A percentile compares a stretch with the other conserved stretches of the same genome.
phyloP scores from a whole-genome alignment of 1,139 yeast genomes.

The Saccharomyces hybrid region DNA sequence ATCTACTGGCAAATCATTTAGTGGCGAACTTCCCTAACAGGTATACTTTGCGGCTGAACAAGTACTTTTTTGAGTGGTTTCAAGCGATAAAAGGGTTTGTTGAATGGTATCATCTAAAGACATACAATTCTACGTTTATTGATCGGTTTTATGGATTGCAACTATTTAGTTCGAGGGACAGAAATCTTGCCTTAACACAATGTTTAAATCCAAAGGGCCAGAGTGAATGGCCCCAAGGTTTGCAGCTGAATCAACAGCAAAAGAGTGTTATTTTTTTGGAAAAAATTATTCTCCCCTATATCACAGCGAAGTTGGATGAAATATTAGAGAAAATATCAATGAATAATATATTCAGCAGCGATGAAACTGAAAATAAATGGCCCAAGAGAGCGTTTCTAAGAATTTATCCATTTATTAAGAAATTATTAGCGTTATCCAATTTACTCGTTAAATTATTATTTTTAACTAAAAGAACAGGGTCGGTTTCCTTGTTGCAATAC shows the following conservation, averaged over 20 bases:
- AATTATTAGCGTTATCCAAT: constrained; percentile 43
- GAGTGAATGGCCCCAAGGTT: constrained; percentile 17
- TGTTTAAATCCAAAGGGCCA: constrained; percentile 6
- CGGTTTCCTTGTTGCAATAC: constrained; percentile 58
- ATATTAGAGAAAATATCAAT: constrained; percentile 61
- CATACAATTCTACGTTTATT: constrained; percentile 82
- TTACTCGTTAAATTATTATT: constrained; percentile 58
- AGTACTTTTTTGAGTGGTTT: constrained; percentile 61
- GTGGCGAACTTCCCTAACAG: constrained; percentile 72
- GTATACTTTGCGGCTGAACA: constrained; percentile 53
- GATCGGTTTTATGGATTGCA: constrained; percentile 90
- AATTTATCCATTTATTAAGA: constrained; percentile 53
- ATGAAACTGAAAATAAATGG: constrained; percentile 21
- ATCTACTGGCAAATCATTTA: constrained; percentile 65
- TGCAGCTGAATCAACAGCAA: constrained; percentile 51
- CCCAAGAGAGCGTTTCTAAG: constrained; percentile 53
- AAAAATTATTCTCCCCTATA: constrained; percentile 59
- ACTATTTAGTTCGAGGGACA: constrained; percentile 42
- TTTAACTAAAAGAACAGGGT: constrained; percentile 58
- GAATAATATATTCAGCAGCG: constrained; percentile 44
- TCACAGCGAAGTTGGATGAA: constrained; percentile 61
- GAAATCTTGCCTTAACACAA: constrained; percentile 23
- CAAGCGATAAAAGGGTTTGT: constrained; percentile 58
- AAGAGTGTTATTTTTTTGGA: constrained; percentile 52
- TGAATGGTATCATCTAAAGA: constrained; percentile 63